These are phyloP conservation scores for Phialophora chinensis DNA, from an alignment of 2,329 filamentous ascomycete species.

Conservation along the genomic window DNA sequence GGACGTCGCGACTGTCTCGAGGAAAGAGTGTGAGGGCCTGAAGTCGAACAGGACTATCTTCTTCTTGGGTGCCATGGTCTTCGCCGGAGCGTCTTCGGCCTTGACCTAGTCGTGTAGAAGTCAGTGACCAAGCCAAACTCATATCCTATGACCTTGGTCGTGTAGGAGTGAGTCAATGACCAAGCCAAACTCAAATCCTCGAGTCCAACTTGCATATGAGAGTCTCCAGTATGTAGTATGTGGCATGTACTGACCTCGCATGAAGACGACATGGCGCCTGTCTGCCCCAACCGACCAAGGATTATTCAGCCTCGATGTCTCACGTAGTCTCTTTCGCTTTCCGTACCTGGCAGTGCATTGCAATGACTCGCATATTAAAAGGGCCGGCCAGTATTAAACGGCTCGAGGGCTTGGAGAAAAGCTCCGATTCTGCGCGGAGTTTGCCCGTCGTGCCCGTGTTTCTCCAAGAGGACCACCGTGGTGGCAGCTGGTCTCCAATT, in stretches of 20 bases:
- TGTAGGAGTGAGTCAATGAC: background rate
- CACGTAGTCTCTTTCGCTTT: slow-evolving; percentile 8
- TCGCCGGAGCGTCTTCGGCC: background rate
- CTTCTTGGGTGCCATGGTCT: background rate
- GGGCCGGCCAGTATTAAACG: background rate
- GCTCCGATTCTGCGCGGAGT: background rate
- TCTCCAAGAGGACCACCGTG: background rate
- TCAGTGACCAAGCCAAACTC: background rate
- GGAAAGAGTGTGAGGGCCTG: background rate
- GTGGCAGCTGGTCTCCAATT: background rate
- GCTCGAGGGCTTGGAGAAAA: background rate
- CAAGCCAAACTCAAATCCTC: background rate
- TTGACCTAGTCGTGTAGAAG: background rate
- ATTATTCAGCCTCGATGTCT: slow-evolving; percentile 13
- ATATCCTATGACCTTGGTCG: background rate
- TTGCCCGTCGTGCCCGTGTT: background rate
- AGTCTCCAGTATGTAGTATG: too few relatives aligned
- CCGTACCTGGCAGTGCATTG: background rate
- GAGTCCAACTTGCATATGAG: background rate
- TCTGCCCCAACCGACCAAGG: background rate
- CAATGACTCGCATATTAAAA: too few relatives aligned
- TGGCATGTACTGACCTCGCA: background rate
- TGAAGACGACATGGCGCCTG: background rate
- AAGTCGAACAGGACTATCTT: slow-evolving; percentile 1
- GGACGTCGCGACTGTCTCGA: slow-evolving; percentile 14